A percentile compares a stretch with the other conserved stretches of the same genome.
phyloP scores from a whole-genome alignment of 2,329 filamentous ascomycete species.

The Cladosporium cucumerinum region DNA sequence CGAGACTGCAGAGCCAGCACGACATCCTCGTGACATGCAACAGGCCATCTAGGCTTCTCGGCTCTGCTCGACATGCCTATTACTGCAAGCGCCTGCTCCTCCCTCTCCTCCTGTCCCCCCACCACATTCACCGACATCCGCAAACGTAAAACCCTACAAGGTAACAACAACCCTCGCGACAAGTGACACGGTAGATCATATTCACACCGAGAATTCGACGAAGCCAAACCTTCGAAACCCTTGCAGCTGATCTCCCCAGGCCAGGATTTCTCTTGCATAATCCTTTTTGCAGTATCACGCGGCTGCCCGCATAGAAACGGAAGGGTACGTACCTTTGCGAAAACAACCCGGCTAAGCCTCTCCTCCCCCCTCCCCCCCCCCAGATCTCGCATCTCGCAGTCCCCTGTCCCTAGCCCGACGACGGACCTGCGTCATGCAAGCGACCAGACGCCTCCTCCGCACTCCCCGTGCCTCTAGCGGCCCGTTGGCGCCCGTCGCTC shows the following conservation, averaged over 20 bases:
- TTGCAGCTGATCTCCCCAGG: not conserved
- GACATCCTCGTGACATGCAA: not conserved
- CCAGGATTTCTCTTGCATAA: slow-evolving; percentile 5
- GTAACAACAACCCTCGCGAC: not conserved
- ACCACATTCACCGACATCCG: not conserved
- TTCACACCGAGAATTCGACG: not conserved
- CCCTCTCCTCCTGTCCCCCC: not conserved
- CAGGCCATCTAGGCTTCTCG: not conserved
- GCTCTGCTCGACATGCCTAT: slow-evolving; percentile 3
- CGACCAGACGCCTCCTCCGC: slow-evolving; percentile 9
- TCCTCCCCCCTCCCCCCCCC: not conserved
- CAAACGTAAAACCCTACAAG: not conserved
- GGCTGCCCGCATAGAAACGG: slow-evolving; percentile 2
- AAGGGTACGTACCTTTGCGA: slow-evolving; percentile 8
- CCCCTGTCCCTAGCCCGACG: not conserved
- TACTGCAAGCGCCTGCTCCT: not conserved
- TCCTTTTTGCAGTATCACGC: not conserved
- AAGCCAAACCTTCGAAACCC: not conserved
- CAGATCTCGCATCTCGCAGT: not conserved
- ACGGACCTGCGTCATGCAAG: slow-evolving; percentile 15
- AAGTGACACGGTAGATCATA: not conserved
- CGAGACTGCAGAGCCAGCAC: not conserved
- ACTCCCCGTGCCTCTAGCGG: slow-evolving; percentile 6
- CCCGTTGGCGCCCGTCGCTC: not conserved
- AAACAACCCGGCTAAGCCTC: slow-evolving; percentile 2